A percentile compares a stretch with the other conserved stretches of the same genome.
Evolutionary conservation across 148 eudicot genomes (phyloP).

Genomic region (Arbutus unedo): DNA sequence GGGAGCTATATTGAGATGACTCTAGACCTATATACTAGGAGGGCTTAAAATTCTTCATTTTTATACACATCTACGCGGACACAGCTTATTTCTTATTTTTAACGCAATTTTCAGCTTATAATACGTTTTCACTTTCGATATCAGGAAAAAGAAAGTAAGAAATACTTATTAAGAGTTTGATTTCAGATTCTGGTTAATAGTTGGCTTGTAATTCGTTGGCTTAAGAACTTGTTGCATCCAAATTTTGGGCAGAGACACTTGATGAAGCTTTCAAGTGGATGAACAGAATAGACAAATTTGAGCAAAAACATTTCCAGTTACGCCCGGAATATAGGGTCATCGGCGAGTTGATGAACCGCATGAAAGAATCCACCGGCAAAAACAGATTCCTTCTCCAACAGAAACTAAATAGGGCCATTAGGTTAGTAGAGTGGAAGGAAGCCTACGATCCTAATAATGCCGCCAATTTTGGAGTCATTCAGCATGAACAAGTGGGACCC

Average conservation of each 20-base stretch:
- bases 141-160: neutral
- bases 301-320: conserved; percentile 61
- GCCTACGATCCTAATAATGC: conserved; percentile 77
- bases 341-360: conserved; percentile 73
- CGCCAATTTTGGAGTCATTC: conserved; percentile 68
- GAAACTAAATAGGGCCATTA: conserved; percentile 84
- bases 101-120: neutral
- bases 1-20: neutral
- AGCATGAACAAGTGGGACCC: conserved; percentile 42
- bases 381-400: conserved; percentile 84
- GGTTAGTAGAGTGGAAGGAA: conserved; percentile 71
- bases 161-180: neutral
- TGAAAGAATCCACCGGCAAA: conserved; percentile 77
- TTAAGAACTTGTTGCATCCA: neutral
- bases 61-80: too few relatives aligned
- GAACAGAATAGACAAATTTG: conserved; percentile 69
- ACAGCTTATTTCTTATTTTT: neutral
- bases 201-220: neutral
- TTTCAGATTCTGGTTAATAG: neutral
- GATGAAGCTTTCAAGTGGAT: conserved; percentile 69
- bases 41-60: too few relatives aligned
- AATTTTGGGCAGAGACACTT: conserved; percentile 47
- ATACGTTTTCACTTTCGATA: neutral
- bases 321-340: conserved; percentile 82
- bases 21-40: too few relatives aligned